Conservation (phyloP, 1,139 yeast genomes). For the Tardiomyces depauwii region DNA sequence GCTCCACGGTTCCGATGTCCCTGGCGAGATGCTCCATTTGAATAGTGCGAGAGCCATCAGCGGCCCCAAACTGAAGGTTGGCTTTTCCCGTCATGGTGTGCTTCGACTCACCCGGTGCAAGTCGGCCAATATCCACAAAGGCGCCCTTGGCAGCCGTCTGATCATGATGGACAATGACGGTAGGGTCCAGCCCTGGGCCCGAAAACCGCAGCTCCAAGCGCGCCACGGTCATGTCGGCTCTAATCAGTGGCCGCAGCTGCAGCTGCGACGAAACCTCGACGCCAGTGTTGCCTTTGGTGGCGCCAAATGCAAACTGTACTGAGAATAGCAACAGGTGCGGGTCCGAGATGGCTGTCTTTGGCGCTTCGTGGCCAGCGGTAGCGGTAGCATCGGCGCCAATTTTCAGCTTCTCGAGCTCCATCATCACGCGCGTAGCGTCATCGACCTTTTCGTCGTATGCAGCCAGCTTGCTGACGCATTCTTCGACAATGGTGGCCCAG, state of each 20-base stretch:
- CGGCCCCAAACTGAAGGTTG: background rate
- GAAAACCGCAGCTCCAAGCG: background rate
- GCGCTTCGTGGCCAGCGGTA: slow-evolving; percentile 4
- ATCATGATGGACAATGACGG: background rate
- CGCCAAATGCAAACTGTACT: slow-evolving; percentile 14
- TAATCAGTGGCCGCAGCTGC: slow-evolving; percentile 5
- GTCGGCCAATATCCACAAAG: background rate
- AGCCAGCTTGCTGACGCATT: slow-evolving; percentile 2
- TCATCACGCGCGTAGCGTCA: slow-evolving; percentile 5
- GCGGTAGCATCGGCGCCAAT: slow-evolving; percentile 8
- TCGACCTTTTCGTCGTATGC: slow-evolving; percentile 3
- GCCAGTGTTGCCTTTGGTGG: slow-evolving; percentile 15
- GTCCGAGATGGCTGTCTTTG: slow-evolving; percentile 2
- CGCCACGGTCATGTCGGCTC: background rate
- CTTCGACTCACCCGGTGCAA: background rate
- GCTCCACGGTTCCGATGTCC: background rate
- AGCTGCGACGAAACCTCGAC: slow-evolving; percentile 14
- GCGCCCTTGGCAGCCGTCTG: background rate
- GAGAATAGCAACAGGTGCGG: slow-evolving; percentile 5
- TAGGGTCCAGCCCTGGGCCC: background rate
- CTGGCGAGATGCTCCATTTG: background rate
- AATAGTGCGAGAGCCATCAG: background rate
- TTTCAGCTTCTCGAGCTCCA: slow-evolving; percentile 5
- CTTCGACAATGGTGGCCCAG: slow-evolving; percentile 10
- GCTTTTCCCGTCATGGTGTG: background rate